A percentile compares a stretch with the other conserved stretches of the same genome.
Conservation (phyloP, 164 flowering plant genomes). For the Santalum album region DNA sequence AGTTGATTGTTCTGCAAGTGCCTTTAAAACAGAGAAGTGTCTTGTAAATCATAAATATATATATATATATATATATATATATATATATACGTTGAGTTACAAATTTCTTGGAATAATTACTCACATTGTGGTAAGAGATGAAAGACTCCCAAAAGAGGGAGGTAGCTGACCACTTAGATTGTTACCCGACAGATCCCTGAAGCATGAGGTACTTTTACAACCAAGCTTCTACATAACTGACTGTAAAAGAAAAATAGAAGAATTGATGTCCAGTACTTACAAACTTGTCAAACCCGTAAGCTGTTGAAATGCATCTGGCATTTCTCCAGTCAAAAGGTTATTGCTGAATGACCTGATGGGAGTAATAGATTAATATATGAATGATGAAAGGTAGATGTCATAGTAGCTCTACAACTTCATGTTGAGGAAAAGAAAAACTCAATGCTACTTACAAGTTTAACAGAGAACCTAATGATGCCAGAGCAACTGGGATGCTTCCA, state of each 20-base stretch:
- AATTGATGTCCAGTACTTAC: constrained; percentile 21
- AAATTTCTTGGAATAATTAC: constrained; percentile 6
- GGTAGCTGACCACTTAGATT: constrained; percentile 46
- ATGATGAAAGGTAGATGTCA: no score
- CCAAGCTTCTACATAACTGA: not conserved
- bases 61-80: no score
- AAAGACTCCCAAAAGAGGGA: constrained; percentile 39
- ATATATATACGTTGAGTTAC: no score
- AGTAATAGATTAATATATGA: not conserved
- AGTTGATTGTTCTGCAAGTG: constrained; percentile 50
- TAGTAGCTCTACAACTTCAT: no score
- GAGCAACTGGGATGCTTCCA: constrained; percentile 39
- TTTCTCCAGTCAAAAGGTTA: constrained; percentile 40
- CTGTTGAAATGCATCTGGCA: constrained; percentile 49
- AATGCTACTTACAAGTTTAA: constrained; percentile 29
- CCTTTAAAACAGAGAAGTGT: constrained; percentile 21
- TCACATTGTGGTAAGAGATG: constrained; percentile 34
- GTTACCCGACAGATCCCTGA: constrained; percentile 53
- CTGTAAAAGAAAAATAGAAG: not conserved
- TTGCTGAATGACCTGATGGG: constrained; percentile 33
- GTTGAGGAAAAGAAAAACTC: not conserved
- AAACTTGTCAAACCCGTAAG: constrained; percentile 26
- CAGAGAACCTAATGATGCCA: constrained; percentile 31
- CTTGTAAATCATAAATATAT: not conserved
- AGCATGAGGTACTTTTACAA: constrained; percentile 7